These are phyloP conservation scores for Saksenaea oblongispora DNA, from an alignment of 371 early-diverging fungal genomes.

Conservation along the genomic window DNA sequence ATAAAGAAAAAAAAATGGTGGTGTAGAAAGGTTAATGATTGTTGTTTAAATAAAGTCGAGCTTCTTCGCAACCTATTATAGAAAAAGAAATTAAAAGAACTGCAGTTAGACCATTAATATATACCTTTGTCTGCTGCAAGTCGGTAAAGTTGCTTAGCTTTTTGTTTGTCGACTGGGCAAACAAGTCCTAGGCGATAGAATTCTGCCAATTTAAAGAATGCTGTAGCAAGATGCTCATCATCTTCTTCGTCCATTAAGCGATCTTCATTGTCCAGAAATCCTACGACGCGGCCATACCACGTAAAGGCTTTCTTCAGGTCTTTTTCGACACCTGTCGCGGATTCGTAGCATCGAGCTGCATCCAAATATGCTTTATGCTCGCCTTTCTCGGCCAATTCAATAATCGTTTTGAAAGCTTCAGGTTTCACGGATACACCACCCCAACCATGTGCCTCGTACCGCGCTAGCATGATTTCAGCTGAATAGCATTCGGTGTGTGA, in stretches of 20 bases:
- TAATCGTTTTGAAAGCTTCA: background rate
- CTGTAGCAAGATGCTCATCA: constrained; percentile 29
- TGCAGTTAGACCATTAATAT: background rate
- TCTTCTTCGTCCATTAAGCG: constrained; percentile 30
- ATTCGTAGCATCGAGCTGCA: constrained; percentile 73
- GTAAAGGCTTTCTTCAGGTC: constrained; percentile 56
- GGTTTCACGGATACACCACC: constrained; percentile 13
- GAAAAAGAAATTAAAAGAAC: background rate
- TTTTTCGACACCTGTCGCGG: constrained; percentile 61
- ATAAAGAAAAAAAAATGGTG: background rate
- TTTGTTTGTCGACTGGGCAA: constrained; percentile 12
- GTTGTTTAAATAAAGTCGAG: background rate
- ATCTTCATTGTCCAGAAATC: background rate
- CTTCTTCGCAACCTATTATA: background rate
- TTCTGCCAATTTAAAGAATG: constrained; percentile 38
- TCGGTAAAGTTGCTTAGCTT: constrained; percentile 25
- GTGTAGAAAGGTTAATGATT: background rate
- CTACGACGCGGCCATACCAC: constrained; percentile 50
- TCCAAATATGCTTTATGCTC: constrained; percentile 48
- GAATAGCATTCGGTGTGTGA: constrained; percentile 5
- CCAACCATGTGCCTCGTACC: constrained; percentile 44
- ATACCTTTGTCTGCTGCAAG: constrained; percentile 20
- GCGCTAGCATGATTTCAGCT: constrained; percentile 27
- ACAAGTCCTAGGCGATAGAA: constrained; percentile 36
- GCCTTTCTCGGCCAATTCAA: background rate